phyloP scores from a whole-genome alignment of 164 flowering plant genomes.

The Magnolia officinalis region DNA sequence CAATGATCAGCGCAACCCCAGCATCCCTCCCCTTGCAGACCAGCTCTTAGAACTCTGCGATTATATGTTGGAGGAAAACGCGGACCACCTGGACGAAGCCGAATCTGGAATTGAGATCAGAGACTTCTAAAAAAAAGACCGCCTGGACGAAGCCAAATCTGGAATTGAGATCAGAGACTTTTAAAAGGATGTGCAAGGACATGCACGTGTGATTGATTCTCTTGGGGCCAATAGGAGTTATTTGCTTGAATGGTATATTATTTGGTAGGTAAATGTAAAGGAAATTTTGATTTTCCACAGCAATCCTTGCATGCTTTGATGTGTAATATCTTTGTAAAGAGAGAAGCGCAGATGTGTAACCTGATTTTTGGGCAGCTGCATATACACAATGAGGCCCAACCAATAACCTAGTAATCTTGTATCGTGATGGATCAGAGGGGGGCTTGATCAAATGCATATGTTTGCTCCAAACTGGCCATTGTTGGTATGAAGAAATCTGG shows the following conservation, averaged over 20 bases:
- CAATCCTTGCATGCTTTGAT: background rate
- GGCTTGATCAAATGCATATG: too few relatives aligned
- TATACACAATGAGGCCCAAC: too few relatives aligned
- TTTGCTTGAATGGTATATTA: background rate
- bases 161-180: slow-evolving; percentile 38
- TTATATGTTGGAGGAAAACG: slow-evolving; percentile 42
- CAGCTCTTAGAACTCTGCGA: slow-evolving; percentile 87
- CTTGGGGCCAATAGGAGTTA: background rate
- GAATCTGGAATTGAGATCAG: slow-evolving; percentile 59
- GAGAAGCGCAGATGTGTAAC: background rate
- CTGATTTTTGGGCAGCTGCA: too few relatives aligned
- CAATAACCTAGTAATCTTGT: too few relatives aligned
- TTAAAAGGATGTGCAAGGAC: too few relatives aligned
- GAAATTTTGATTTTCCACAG: background rate
- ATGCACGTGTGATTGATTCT: background rate
- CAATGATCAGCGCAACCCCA: slow-evolving; percentile 76
- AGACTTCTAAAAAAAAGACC: slow-evolving; percentile 4
- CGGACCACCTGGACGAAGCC: slow-evolving; percentile 49
- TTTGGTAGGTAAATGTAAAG: background rate
- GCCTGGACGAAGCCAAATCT: slow-evolving; percentile 66
- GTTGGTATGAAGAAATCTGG: too few relatives aligned
- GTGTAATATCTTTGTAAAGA: background rate
- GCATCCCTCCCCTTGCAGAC: slow-evolving; percentile 96
- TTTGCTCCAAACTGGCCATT: too few relatives aligned
- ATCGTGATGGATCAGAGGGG: too few relatives aligned